Conservation (phyloP, 306 rosid species). For the Dryas octopetala region DNA sequence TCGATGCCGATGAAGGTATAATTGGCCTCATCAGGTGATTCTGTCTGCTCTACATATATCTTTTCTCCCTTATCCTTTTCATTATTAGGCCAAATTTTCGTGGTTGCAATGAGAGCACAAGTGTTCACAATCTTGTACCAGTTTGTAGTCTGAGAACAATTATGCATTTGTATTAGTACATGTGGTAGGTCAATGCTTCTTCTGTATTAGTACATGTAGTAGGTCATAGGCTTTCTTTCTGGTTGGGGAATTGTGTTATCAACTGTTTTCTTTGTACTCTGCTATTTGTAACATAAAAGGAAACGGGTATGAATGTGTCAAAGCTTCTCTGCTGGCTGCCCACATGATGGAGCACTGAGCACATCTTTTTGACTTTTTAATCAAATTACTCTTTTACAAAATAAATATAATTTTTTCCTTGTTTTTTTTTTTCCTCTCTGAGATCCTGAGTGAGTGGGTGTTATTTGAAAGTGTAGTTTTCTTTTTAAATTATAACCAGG, state of each 20-base stretch:
- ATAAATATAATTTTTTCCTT: no score
- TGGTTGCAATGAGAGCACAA: constrained; percentile 32
- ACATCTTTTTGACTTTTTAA: no score
- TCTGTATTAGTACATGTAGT: constrained; percentile 37
- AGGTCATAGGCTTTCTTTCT: constrained; percentile 30
- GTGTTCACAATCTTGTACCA: constrained; percentile 59
- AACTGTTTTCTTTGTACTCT: constrained; percentile 32
- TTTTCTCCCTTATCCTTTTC: neutral
- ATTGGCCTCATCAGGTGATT: constrained; percentile 17
- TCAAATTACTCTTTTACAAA: no score
- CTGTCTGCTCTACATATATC: constrained; percentile 7
- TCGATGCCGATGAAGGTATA: constrained; percentile 31
- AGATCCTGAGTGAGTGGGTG: no score
- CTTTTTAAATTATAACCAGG: no score
- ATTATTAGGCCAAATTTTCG: constrained; percentile 13
- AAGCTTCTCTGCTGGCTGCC: neutral
- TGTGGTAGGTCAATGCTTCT: constrained; percentile 33
- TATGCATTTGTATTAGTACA: constrained; percentile 40
- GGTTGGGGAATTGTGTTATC: constrained; percentile 35
- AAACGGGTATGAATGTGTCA: constrained; percentile 37
- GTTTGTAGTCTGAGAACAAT: constrained; percentile 36
- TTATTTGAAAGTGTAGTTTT: no score
- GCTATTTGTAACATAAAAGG: constrained; percentile 59
- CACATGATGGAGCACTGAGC: no score
- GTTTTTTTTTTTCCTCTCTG: no score